Percentiles rank a stretch among this genome's conserved stretches.
These are phyloP conservation scores for Penicillium egyptiacum DNA, from an alignment of 495 filamentous ascomycete species.

Conservation along the genomic window DNA sequence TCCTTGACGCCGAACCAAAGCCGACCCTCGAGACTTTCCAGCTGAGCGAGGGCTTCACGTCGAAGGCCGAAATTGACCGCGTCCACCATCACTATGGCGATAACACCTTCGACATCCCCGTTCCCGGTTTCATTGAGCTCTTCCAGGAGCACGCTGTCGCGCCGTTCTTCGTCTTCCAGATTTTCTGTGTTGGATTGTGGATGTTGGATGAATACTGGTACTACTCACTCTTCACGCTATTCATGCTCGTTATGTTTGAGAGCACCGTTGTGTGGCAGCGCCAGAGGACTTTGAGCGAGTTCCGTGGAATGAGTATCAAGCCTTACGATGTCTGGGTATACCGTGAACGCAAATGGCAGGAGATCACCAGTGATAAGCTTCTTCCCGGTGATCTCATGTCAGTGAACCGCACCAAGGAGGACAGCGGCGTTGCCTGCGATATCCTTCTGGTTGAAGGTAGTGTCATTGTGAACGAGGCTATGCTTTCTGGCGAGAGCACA, in stretches of 20 bases:
- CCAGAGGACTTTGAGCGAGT: conserved; percentile 94
- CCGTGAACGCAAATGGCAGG: conserved; percentile 79
- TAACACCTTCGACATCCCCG: conserved; percentile 97
- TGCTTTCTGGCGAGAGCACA: conserved; percentile 98
- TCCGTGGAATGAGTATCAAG: conserved; percentile 99
- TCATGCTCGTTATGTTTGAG: conserved; percentile 97
- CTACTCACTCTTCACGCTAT: conserved; percentile 96
- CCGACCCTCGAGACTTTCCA: conserved; percentile 77
- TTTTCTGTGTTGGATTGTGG: conserved; percentile 98
- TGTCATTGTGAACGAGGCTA: conserved; percentile 98
- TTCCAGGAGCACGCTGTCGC: conserved; percentile 98
- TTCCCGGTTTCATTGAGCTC: conserved; percentile 90
- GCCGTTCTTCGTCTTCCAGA: conserved; percentile 98
- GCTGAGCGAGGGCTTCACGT: conserved; percentile 67
- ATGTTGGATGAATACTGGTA: conserved; percentile 99
- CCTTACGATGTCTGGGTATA: conserved; percentile 93
- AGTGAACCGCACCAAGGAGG: conserved; percentile 92
- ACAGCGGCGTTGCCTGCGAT: conserved; percentile 94
- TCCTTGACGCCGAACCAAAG: conserved; percentile 80
- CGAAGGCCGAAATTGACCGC: conserved; percentile 67
- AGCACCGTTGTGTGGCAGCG: conserved; percentile 99
- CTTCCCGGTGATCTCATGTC: conserved; percentile 96
- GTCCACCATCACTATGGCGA: conserved; percentile 91
- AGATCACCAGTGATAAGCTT: conserved; percentile 90
- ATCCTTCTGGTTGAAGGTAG: conserved; percentile 93